Evolutionary conservation across 345 rosid species (phyloP).

Genomic region (Eucalyptus marginata): DNA sequence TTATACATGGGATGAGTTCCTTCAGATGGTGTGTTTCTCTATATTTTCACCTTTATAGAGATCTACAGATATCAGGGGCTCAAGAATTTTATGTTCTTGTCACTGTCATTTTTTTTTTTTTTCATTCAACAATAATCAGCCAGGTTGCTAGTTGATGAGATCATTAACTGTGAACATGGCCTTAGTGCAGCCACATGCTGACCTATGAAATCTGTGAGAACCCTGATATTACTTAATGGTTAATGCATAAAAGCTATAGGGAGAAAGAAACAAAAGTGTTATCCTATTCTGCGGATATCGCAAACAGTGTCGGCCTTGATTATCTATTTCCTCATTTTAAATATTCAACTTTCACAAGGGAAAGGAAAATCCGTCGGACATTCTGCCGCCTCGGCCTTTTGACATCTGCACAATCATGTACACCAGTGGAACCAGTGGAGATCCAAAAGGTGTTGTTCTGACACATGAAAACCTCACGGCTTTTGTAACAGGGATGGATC

Average conservation of each 20-base stretch:
- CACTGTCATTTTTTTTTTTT: background rate
- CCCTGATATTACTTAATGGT: background rate
- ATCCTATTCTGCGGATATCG: background rate
- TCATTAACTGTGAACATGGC: background rate
- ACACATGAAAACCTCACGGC: conserved; percentile 65
- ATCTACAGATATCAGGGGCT: background rate
- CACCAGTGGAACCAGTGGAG: conserved; percentile 97
- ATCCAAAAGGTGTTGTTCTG: conserved; percentile 90
- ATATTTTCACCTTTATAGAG: background rate
- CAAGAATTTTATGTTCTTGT: background rate
- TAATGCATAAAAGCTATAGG: background rate
- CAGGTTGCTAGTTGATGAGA: background rate
- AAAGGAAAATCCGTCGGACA: conserved; percentile 36
- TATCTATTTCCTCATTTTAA: background rate
- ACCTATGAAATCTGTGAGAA: background rate
- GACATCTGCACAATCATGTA: conserved; percentile 90
- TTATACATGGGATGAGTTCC: conserved; percentile 77
- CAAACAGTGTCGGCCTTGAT: background rate
- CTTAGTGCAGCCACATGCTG: background rate
- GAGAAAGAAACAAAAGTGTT: background rate
- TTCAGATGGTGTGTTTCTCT: conserved; percentile 40
- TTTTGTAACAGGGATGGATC: conserved; percentile 59
- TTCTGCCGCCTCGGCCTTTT: conserved; percentile 47
- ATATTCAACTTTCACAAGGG: conserved; percentile 31
- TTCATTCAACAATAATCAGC: background rate